Evolutionary conservation across 2,329 filamentous ascomycete species (phyloP), one percentile per base, ranked within the genome.

Genomic region (Penicillium sp.): DNA sequence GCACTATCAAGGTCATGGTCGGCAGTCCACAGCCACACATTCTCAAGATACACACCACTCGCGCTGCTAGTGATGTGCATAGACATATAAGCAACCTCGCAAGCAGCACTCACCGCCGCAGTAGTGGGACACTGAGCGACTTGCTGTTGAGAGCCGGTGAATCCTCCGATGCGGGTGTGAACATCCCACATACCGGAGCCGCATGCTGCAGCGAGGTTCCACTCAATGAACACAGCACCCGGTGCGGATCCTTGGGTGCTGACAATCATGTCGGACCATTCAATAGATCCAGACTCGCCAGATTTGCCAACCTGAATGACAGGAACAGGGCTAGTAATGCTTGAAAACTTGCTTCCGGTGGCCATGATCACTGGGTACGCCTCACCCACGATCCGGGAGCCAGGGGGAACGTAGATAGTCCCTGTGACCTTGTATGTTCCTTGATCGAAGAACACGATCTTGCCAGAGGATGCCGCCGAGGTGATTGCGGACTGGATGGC

Each of bases 241-340:
- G 87, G 82, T 8, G 88, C 83, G 28, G 88, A 78, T 1, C 90
- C 91, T 60, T 86, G 83, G 0, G 89, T 91, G 58, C 87, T 87
- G 15, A 93, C 81, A 53, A 93, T 84, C 70, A 91, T 86, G 72
- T 93, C 91, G 4, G 85, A 87, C 81, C 89, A 87, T 74, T 93
- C 90, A 19, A 93, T 81, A 15, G 79, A 80, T 6, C 91, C 91
- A 10, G 75, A 75, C 26, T 92, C 86, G 3, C 89, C 89, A 0
- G 85, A 80, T 4, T 79, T 78, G 13, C 89, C 90, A n/a, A 92
- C 84, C 66, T 88, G 85, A 1, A 93, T 81, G 0, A 93, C 86
- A 0, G 88, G 85, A 38, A 86, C 80, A 0, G 91, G 90, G 51
- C 81, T 81, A 60, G 78, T 81, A 53, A 85, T 83, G 67, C 87